Evolutionary conservation across 805 yeast genomes (phyloP).

Genomic region (Tetrapisispora taiwanensis): DNA sequence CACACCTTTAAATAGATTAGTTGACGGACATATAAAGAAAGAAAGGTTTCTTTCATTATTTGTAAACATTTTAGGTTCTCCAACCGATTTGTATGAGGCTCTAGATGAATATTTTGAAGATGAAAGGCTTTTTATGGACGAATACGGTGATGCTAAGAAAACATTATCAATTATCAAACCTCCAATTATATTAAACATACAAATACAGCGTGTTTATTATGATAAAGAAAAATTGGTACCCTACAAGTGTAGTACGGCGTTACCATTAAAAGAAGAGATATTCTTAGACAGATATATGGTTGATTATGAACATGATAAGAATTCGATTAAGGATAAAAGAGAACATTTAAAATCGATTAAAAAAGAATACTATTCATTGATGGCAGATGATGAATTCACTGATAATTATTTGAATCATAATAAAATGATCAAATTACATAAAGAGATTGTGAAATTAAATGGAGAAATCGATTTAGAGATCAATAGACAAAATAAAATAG

Average conservation of each 20-base stretch:
- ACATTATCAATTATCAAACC: slow-evolving; percentile 58
- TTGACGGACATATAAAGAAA: slow-evolving; percentile 38
- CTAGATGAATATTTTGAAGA: slow-evolving; percentile 71
- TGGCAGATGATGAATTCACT: background rate
- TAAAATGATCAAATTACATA: background rate
- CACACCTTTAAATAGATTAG: slow-evolving; percentile 35
- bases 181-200: slow-evolving; percentile 82
- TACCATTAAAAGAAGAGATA: slow-evolving; percentile 66
- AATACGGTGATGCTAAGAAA: slow-evolving; percentile 63
- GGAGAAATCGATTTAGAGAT: slow-evolving; percentile 45
- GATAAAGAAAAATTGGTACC: slow-evolving; percentile 65
- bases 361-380: background rate
- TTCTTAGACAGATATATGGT: slow-evolving; percentile 83
- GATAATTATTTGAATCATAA: background rate
- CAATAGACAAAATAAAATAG: slow-evolving; percentile 37
- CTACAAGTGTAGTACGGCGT: slow-evolving; percentile 69
- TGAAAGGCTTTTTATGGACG: slow-evolving; percentile 56
- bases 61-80: slow-evolving; percentile 80
- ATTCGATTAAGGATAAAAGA: slow-evolving; percentile 41
- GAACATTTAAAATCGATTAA: slow-evolving; percentile 24
- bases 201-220: slow-evolving; percentile 86
- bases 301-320: slow-evolving; percentile 31
- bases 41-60: slow-evolving; percentile 76
- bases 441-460: slow-evolving; percentile 40
- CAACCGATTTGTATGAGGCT: slow-evolving; percentile 82